phyloP scores from a whole-genome alignment of 768 basidiomycete species.

The Mrakia gelida region DNA sequence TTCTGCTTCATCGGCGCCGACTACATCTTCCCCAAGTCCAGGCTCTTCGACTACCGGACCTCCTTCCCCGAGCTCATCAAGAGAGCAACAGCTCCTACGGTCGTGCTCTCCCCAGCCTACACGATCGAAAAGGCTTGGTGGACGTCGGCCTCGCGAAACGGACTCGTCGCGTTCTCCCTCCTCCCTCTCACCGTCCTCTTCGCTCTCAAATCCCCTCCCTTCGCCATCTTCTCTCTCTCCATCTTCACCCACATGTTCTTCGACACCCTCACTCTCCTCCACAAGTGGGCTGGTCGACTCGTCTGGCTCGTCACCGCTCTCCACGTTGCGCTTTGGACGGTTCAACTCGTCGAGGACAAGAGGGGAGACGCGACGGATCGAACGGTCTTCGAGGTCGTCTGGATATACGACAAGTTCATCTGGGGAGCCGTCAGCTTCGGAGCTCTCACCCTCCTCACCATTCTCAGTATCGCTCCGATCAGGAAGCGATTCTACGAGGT shows the following conservation, averaged over 20 bases:
- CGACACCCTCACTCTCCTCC: conserved; percentile 68
- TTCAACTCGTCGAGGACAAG: conserved; percentile 58
- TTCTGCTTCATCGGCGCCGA: conserved; percentile 62
- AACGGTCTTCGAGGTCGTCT: conserved; percentile 51
- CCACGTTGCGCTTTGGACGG: conserved; percentile 66
- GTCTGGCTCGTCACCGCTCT: conserved; percentile 60
- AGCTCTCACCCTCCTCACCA: conserved; percentile 54
- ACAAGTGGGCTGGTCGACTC: conserved; percentile 66
- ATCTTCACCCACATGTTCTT: conserved; percentile 63
- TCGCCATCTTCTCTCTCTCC: conserved; percentile 64
- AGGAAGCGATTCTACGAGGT: conserved; percentile 54
- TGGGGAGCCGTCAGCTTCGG: conserved; percentile 58
- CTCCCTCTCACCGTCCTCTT: conserved; percentile 66
- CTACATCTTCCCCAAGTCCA: conserved; percentile 56
- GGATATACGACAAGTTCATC: conserved; percentile 59
- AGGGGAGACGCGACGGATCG: conserved; percentile 48
- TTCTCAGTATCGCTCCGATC: conserved; percentile 54
- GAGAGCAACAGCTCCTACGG: conserved; percentile 37
- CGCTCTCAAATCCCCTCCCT: conserved; percentile 64
- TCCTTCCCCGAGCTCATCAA: conserved; percentile 42
- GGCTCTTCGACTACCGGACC: conserved; percentile 43
- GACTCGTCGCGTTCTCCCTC: conserved; percentile 67
- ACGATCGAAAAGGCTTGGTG: conserved; percentile 67
- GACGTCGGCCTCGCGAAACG: conserved; percentile 64
- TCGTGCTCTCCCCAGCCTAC: conserved; percentile 52